Base-by-base conservation (phyloP, 2,329 filamentous ascomycete species). In the Neonectria ditissima region DNA sequence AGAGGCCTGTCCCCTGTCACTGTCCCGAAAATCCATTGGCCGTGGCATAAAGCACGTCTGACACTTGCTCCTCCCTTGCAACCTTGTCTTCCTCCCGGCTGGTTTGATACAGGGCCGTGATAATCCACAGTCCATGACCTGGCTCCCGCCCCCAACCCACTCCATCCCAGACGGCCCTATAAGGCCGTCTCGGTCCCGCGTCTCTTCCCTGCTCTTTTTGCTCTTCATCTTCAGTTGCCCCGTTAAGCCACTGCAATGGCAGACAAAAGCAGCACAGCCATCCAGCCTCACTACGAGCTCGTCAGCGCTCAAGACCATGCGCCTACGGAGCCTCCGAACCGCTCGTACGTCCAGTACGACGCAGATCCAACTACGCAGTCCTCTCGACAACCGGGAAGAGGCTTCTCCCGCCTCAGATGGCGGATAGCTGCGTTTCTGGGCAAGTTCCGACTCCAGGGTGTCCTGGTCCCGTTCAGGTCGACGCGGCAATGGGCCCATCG, bases 401-500 rank as follows among this genome's bases (percentile, higher is more conserved):
- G 43, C 1, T n/a, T 65, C 5, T 58, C 51, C 2, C 61, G 59
- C n/a, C 26, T 61, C 5, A 57, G 48, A n/a, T 70, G 65, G 65
- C 61, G 68, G 1, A 24, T 69, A 0, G 56, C 63, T 3, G 66
- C 68, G 3, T 26, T 68, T 1, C 37, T 68, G 22, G 68, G 68
- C 50, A 70, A 70, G 65, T 70, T 60, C 60, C 63, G 65, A 3
- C 45, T 70, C 5, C 63, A 70, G 24, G 59, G 56, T 2, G 14
- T 70, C 11, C 20, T 65, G 11, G 39, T 56, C 16, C 47, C 63
- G 0, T 55, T 62, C 5, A 50, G 26, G 13, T 62, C 65, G 34
- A 62, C 61, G 28, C 60, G 60, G 4, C 55, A 61, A 13, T 43
- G 37, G 1, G 55, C 52, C 5, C 47, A 55, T 8, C 53, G 47